These are phyloP conservation scores for Russula vinacea DNA, from an alignment of 768 basidiomycete genomes.

Conservation along the genomic window DNA sequence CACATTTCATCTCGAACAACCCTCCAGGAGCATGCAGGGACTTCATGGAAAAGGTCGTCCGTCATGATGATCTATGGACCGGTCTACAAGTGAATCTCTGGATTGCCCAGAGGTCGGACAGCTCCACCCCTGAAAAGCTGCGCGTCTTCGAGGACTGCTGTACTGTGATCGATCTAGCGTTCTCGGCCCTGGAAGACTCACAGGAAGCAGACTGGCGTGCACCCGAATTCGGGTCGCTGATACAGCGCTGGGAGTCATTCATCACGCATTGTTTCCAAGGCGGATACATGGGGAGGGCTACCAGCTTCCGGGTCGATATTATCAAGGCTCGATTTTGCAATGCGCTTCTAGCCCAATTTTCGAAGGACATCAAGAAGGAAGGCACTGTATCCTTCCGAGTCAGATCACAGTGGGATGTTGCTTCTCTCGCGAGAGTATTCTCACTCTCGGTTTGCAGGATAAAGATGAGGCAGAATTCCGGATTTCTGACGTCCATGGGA, in stretches of 20 bases:
- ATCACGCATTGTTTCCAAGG: conserved; percentile 4
- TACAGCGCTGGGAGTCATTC: conserved; percentile 12
- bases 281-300: conserved; percentile 3
- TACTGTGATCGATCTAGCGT: conserved; percentile 6
- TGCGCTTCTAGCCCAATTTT: conserved; percentile 6
- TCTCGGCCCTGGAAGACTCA: conserved; percentile 7
- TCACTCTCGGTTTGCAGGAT: no score
- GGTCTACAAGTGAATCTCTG: conserved; percentile 9
- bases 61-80: conserved; percentile 13
- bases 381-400: conserved; percentile 3
- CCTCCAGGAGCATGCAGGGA: not conserved
- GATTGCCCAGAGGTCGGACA: conserved; percentile 1
- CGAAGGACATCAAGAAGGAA: not conserved
- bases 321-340: conserved; percentile 6
- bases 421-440: conserved; percentile 13
- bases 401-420: conserved; percentile 17
- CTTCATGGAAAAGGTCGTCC: conserved; percentile 5
- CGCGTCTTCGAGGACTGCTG: conserved; percentile 7
- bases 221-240: conserved; percentile 15
- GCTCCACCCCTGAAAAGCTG: conserved; percentile 6
- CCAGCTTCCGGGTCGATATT: conserved; percentile 2
- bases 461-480: no score
- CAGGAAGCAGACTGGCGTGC: conserved; percentile 10
- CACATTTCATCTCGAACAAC: not conserved
- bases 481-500: no score